These are phyloP conservation scores for Amniculicola lignicola DNA, from an alignment of 495 filamentous ascomycete species.

Conservation along the genomic window DNA sequence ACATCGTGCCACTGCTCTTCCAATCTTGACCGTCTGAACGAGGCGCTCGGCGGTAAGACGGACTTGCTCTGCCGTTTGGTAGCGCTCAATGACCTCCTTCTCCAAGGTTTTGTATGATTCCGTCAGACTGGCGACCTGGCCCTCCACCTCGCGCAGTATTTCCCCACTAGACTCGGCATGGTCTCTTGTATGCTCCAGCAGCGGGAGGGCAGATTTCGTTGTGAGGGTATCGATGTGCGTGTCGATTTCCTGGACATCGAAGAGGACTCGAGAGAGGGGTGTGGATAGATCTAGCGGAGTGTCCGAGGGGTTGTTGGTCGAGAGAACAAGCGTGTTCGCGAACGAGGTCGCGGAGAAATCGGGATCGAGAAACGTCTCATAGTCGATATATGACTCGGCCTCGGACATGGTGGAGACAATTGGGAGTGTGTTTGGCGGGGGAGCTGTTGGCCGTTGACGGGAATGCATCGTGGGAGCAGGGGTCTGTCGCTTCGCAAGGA, in stretches of 20 bases:
- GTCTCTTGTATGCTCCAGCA: constrained; percentile 73
- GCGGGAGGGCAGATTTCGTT: constrained; percentile 74
- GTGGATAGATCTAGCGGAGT: constrained; percentile 89
- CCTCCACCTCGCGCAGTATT: constrained; percentile 68
- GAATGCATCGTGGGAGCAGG: no score
- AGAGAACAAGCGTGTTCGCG: constrained; percentile 81
- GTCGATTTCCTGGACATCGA: constrained; percentile 96
- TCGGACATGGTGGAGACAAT: constrained; percentile 37
- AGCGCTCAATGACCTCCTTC: constrained; percentile 75
- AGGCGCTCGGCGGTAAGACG: constrained; percentile 68
- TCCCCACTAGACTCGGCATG: constrained; percentile 65
- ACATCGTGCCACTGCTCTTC: constrained; percentile 69
- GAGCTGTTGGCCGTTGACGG: constrained; percentile 3
- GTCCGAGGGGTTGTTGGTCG: constrained; percentile 89
- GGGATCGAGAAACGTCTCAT: constrained; percentile 85
- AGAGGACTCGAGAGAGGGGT: constrained; percentile 87
- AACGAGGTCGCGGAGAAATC: constrained; percentile 75
- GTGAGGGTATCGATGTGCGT: constrained; percentile 90
- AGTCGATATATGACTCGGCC: constrained; percentile 89
- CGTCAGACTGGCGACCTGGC: constrained; percentile 73
- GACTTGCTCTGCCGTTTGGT: constrained; percentile 77
- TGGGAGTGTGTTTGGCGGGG: not conserved
- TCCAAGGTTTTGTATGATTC: constrained; percentile 79
- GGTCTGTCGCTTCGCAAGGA: no score
- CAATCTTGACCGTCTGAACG: constrained; percentile 73